Percentiles rank a stretch among this genome's conserved stretches.
phyloP scores from a whole-genome alignment of 192 early-diverging fungal species.

The Diversispora eburnea region DNA sequence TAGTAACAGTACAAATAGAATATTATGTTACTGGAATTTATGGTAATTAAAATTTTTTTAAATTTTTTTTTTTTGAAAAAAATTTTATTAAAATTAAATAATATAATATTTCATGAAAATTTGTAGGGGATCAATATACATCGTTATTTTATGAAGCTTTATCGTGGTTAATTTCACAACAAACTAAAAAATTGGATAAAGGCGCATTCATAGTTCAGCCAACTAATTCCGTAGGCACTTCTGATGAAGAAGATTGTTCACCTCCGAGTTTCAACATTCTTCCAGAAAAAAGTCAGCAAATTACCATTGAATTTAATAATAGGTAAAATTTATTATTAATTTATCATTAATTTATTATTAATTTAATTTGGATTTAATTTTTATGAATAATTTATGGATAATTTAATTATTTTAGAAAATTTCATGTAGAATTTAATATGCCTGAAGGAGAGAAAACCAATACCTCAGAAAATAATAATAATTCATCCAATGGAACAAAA shows the following conservation, averaged over 20 bases:
- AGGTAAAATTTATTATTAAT: no score
- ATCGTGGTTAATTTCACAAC: conserved; percentile 22
- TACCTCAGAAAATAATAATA: no score
- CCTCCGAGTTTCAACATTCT: conserved; percentile 11
- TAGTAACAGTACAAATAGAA: neutral
- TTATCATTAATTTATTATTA: no score
- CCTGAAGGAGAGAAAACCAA: no score
- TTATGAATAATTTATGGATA: no score
- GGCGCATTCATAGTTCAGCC: conserved; percentile 14
- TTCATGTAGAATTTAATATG: no score
- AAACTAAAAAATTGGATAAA: conserved; percentile 15
- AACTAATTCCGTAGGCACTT: neutral
- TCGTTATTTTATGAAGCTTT: conserved; percentile 11
- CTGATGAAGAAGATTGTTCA: neutral
- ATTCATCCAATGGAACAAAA: no score
- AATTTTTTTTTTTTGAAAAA: no score
- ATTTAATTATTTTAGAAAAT: no score
- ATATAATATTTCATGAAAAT: neutral
- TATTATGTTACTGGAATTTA: neutral
- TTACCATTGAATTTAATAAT: neutral
- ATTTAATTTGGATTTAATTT: no score
- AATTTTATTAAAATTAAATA: neutral
- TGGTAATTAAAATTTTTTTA: neutral
- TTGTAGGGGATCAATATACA: conserved; percentile 3
- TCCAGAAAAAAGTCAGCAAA: conserved; percentile 1